Conservation (phyloP, 2,329 filamentous ascomycete genomes). For the Trichoderma atrobrunneum region DNA sequence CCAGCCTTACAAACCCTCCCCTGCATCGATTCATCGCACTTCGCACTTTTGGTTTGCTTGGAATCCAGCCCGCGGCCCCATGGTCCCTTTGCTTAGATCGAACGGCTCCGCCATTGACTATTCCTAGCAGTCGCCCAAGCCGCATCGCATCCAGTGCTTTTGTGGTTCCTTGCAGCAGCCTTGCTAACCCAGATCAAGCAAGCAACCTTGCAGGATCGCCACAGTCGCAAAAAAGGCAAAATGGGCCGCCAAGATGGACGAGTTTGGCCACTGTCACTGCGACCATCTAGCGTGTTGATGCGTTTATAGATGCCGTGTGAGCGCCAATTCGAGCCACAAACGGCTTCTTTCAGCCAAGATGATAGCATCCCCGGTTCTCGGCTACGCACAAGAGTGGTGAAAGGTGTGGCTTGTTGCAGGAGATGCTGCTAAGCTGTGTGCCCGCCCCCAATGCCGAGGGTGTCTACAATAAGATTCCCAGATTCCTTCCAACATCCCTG, state of each 20-base stretch:
- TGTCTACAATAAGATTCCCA: slow-evolving; percentile 11
- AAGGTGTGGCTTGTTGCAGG: slow-evolving; percentile 10
- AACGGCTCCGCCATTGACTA: slow-evolving; percentile 9
- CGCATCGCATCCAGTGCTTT: neutral
- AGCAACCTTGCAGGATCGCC: slow-evolving; percentile 14
- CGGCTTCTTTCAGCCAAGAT: neutral
- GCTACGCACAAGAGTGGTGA: neutral
- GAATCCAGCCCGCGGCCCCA: neutral
- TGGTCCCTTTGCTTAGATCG: slow-evolving; percentile 3
- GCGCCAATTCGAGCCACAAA: slow-evolving; percentile 1
- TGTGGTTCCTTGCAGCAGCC: slow-evolving; percentile 11
- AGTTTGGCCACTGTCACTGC: neutral
- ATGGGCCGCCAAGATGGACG: slow-evolving; percentile 15
- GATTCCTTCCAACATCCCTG: slow-evolving; percentile 10
- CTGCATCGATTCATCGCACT: neutral
- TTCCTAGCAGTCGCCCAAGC: slow-evolving; percentile 4
- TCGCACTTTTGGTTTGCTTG: neutral
- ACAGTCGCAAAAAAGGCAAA: slow-evolving; percentile 15
- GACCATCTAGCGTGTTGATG: neutral
- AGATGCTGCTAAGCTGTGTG: slow-evolving; percentile 13
- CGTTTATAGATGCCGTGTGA: slow-evolving; percentile 3
- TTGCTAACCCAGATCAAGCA: slow-evolving; percentile 13
- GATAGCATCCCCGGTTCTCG: neutral
- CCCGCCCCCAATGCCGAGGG: slow-evolving; percentile 14
- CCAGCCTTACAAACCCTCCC: slow-evolving; percentile 3